A percentile compares a stretch with the other conserved stretches of the same genome.
Conservation (phyloP, 176 grass and related monocot genomes). For the Typha latifolia region DNA sequence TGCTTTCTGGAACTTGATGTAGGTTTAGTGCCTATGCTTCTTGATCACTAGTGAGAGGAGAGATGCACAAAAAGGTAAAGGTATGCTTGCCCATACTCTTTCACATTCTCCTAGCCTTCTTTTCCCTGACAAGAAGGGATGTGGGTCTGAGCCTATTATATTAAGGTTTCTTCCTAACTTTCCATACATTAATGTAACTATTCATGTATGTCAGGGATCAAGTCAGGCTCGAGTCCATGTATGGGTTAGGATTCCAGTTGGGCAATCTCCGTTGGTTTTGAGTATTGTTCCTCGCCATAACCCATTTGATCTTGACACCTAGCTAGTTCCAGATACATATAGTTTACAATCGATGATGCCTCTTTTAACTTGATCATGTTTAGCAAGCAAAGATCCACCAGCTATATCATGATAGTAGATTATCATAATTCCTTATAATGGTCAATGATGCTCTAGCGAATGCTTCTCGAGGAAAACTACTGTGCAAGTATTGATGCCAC, state of each 20-base stretch:
- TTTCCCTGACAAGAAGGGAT: slow-evolving; percentile 5
- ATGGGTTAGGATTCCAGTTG: no score
- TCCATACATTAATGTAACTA: not conserved
- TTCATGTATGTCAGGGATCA: not conserved
- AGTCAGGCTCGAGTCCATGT: no score
- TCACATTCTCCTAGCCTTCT: slow-evolving; percentile 1
- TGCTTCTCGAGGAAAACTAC: slow-evolving; percentile 1
- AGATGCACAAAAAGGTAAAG: slow-evolving; percentile 1
- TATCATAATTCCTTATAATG: not conserved
- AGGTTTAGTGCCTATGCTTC: slow-evolving; percentile 3
- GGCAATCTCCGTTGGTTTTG: no score
- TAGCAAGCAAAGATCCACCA: no score
- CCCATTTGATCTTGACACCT: no score
- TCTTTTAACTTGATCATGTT: no score
- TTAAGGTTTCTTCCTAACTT: not conserved
- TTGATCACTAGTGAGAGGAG: not conserved
- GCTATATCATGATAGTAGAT: no score
- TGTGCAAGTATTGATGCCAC: slow-evolving; percentile 14
- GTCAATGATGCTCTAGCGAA: slow-evolving; percentile 10
- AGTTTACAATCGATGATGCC: no score
- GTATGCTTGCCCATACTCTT: slow-evolving; percentile 9
- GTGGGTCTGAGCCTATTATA: not conserved
- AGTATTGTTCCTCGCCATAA: no score
- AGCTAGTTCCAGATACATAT: no score
- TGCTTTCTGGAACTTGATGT: slow-evolving; percentile 5